Conservation (phyloP, 2,329 filamentous ascomycete genomes). For the Aspergillus pseudotamarii region DNA sequence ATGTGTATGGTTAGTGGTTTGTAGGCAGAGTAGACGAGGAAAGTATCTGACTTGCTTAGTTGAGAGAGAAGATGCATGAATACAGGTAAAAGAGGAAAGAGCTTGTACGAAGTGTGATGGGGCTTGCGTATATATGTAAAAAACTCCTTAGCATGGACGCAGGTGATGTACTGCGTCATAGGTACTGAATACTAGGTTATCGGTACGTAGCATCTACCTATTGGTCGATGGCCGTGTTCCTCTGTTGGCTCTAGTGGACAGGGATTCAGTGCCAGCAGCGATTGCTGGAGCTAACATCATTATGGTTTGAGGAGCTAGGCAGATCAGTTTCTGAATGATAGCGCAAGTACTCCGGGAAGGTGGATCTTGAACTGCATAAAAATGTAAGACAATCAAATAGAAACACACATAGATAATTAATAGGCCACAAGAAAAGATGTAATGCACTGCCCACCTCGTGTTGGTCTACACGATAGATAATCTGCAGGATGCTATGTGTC, state of each 20-base stretch:
- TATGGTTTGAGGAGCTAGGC: background rate
- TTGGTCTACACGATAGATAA: background rate
- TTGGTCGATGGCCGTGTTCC: background rate
- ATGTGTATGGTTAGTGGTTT: background rate
- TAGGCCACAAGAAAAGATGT: background rate
- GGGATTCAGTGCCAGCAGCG: too few relatives aligned
- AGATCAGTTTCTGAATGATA: background rate
- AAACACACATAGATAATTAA: background rate
- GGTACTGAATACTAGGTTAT: background rate
- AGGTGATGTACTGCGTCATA: background rate
- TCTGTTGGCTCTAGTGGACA: too few relatives aligned
- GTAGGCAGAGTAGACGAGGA: rapidly evolving
- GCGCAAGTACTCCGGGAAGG: background rate
- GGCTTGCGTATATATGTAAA: background rate
- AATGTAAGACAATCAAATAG: rapidly evolving
- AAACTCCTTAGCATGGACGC: background rate
- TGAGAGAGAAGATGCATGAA: background rate
- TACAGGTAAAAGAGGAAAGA: background rate
- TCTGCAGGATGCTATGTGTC: background rate
- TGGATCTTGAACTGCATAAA: background rate
- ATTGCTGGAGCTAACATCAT: background rate
- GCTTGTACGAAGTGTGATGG: background rate
- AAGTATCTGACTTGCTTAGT: background rate
- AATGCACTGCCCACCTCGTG: rapidly evolving
- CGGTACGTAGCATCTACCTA: background rate